Evolutionary conservation across 73 alveolate species (phyloP).

Genomic region (Strombidium stylifer): DNA sequence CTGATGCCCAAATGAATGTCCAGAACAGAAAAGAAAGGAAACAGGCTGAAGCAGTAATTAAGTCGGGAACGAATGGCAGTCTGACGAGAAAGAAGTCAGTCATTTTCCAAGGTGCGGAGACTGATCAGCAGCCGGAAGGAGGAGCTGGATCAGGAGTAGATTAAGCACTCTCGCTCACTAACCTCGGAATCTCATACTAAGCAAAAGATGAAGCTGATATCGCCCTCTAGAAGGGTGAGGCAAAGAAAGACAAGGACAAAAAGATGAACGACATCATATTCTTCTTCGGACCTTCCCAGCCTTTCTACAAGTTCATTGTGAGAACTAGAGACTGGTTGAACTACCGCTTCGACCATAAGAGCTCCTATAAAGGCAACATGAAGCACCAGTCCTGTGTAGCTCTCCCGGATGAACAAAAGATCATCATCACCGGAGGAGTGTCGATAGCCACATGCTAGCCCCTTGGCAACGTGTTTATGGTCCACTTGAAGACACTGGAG

Average conservation of each 20-base stretch:
- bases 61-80: too few relatives aligned
- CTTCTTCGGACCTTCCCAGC: slow-evolving; percentile 7
- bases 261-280: not conserved
- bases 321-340: slow-evolving; percentile 8
- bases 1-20: too few relatives aligned
- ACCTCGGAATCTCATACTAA: too few relatives aligned
- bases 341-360: slow-evolving; percentile 2
- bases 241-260: not conserved
- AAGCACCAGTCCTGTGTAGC: slow-evolving; percentile 2
- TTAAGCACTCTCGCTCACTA: too few relatives aligned
- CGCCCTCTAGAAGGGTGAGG: too few relatives aligned
- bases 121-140: too few relatives aligned
- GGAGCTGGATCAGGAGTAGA: too few relatives aligned
- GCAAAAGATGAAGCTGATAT: too few relatives aligned
- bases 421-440: slow-evolving; percentile 30
- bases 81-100: too few relatives aligned
- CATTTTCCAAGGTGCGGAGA: too few relatives aligned
- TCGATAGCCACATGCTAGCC: not conserved
- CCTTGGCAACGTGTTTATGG: not conserved
- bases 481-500: not conserved
- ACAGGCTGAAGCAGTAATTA: too few relatives aligned
- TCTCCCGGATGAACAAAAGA: not conserved
- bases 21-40: too few relatives aligned
- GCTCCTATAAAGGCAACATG: slow-evolving; percentile 16
- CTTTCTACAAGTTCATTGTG: not conserved